Conservation (phyloP, 345 rosid genomes). For the Raphanus raphanistrum region DNA sequence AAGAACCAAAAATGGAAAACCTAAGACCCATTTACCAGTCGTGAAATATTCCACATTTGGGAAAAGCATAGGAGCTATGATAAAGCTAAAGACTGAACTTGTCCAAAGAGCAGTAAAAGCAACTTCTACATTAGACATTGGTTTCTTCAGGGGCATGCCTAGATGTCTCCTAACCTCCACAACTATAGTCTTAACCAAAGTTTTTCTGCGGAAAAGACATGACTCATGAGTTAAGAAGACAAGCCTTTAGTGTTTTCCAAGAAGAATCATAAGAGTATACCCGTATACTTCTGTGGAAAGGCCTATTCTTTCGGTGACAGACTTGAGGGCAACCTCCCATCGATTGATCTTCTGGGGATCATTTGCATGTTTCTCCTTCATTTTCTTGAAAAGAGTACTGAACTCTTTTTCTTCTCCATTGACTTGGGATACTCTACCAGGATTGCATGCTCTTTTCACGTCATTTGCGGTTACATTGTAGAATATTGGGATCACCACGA, state of each 20-base stretch:
- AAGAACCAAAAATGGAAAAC: background rate
- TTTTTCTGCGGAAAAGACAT: background rate
- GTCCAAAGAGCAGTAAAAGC: background rate
- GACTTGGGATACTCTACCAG: background rate
- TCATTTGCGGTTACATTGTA: background rate
- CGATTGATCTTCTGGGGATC: background rate
- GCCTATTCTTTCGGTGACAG: conserved; percentile 3
- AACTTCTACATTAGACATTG: background rate
- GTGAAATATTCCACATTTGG: background rate
- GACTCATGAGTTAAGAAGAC: background rate
- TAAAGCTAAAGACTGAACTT: background rate
- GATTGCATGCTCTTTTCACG: conserved; percentile 1
- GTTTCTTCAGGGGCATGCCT: background rate
- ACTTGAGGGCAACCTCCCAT: conserved; percentile 12
- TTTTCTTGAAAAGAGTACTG: background rate
- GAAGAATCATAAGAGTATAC: background rate
- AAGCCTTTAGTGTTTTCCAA: background rate
- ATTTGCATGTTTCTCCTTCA: background rate
- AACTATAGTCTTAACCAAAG: background rate
- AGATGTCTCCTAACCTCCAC: background rate
- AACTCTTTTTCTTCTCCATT: background rate
- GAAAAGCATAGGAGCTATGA: background rate
- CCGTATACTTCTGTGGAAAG: background rate
- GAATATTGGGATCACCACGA: conserved; percentile 2
- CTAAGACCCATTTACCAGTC: background rate